A percentile compares a stretch with the other conserved stretches of the same genome.
Conservation (phyloP, 768 basidiomycete genomes). For the Hypsizygus marmoreus region DNA sequence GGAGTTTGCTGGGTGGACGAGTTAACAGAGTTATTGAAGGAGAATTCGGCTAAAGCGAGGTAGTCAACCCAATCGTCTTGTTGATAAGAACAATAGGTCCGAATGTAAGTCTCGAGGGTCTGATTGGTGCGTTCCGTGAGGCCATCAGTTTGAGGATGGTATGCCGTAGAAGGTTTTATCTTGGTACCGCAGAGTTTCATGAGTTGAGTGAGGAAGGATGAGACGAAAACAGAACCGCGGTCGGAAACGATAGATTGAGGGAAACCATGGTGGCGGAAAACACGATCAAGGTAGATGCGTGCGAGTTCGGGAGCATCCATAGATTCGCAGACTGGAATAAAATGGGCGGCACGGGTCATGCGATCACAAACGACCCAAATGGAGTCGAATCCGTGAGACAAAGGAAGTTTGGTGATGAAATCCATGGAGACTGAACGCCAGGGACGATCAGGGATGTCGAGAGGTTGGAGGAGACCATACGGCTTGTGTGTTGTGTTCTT, state of each 20-base stretch:
- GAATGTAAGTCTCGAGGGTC: no score
- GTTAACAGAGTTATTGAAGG: conserved; percentile 36
- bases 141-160: conserved; percentile 48
- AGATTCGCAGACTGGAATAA: conserved; percentile 36
- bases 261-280: conserved; percentile 37
- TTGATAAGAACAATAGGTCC: conserved; percentile 33
- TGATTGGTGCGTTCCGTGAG: no score
- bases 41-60: conserved; percentile 44
- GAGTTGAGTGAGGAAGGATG: conserved; percentile 27
- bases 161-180: conserved; percentile 33
- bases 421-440: conserved; percentile 44
- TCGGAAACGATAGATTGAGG: conserved; percentile 35
- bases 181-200: conserved; percentile 12
- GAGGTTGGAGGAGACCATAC: conserved; percentile 36
- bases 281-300: conserved; percentile 33
- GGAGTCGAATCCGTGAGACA: conserved; percentile 35
- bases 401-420: conserved; percentile 42
- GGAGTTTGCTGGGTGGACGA: conserved; percentile 33
- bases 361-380: conserved; percentile 39
- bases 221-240: conserved; percentile 32
- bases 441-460: conserved; percentile 33
- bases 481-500: conserved; percentile 36
- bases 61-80: no score
- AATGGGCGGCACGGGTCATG: conserved; percentile 42
- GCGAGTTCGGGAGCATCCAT: conserved; percentile 32